Percentiles rank a stretch among this genome's conserved stretches.
Evolutionary conservation across 2,329 filamentous ascomycete species (phyloP).

Genomic region (Penicillium sp.): DNA sequence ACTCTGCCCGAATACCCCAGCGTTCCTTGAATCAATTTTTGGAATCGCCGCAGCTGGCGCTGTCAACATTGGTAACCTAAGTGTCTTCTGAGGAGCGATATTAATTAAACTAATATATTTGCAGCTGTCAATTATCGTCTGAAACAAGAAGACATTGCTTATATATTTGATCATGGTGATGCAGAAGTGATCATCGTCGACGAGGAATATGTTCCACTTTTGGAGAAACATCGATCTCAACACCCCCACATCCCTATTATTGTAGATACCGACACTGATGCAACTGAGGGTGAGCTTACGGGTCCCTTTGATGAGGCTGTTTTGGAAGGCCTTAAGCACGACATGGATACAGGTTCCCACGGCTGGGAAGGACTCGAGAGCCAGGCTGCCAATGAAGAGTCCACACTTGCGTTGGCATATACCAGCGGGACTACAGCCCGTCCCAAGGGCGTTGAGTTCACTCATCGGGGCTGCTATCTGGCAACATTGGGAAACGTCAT

Average conservation of each 20-base stretch:
- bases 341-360: slow-evolving; percentile 60
- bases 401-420: slow-evolving; percentile 82
- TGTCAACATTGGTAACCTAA: slow-evolving; percentile 62
- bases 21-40: slow-evolving; percentile 87
- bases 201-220: slow-evolving; percentile 68
- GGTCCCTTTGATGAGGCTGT: slow-evolving; percentile 84
- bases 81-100: slow-evolving; percentile 28
- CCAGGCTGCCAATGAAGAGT: slow-evolving; percentile 72
- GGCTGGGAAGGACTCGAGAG: slow-evolving; percentile 77
- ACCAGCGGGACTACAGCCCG: slow-evolving; percentile 89
- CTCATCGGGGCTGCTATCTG: slow-evolving; percentile 82
- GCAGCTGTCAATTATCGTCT: slow-evolving; percentile 67
- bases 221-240: slow-evolving; percentile 62
- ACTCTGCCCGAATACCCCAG: slow-evolving; percentile 86
- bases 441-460: slow-evolving; percentile 92
- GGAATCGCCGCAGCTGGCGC: slow-evolving; percentile 79
- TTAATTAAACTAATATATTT: not conserved
- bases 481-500: slow-evolving; percentile 81
- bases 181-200: slow-evolving; percentile 87
- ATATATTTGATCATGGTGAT: slow-evolving; percentile 85
- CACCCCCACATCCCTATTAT: slow-evolving; percentile 68
- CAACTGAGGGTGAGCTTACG: slow-evolving; percentile 66
- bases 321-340: slow-evolving; percentile 72
- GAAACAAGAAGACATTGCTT: slow-evolving; percentile 80
- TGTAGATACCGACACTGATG: slow-evolving; percentile 81